Percentiles rank a stretch among this genome's conserved stretches.
These are phyloP conservation scores for Globisporangium radiosum DNA, from an alignment of 352 stramenopile species.

Conservation along the genomic window DNA sequence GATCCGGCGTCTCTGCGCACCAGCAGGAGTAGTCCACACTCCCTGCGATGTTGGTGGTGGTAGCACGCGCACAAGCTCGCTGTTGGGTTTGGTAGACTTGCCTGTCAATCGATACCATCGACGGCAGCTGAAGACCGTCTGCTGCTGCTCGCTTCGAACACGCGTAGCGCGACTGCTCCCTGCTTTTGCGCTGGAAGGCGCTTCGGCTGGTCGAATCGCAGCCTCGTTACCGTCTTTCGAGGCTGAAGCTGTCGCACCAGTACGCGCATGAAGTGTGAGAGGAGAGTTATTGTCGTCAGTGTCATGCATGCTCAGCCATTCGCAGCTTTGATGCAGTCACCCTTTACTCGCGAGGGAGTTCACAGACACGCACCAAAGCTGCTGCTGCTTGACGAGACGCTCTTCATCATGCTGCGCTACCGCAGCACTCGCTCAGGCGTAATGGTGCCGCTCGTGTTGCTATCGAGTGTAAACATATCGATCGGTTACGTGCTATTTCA, in stretches of 20 bases:
- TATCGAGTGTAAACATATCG: no score
- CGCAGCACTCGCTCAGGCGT: no score
- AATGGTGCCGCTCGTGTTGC: no score
- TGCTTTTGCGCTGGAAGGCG: no score
- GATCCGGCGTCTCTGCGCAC: neutral
- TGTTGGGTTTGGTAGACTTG: conserved; percentile 5
- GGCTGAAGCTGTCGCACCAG: neutral
- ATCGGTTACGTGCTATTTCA: no score
- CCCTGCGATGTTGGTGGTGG: neutral
- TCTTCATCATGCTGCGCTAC: no score
- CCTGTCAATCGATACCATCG: conserved; percentile 15
- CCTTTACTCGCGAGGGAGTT: no score
- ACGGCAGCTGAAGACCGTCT: conserved; percentile 12
- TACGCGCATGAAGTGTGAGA: neutral
- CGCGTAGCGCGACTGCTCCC: no score
- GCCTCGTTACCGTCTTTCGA: neutral
- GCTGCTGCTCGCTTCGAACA: neutral
- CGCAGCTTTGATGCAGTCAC: no score
- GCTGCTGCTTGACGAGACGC: no score
- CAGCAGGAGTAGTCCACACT: neutral
- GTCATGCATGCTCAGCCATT: neutral
- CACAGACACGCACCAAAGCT: no score
- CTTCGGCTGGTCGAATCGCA: neutral
- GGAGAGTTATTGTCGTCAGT: neutral
- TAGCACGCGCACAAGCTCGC: conserved; percentile 2